Evolutionary conservation across 768 basidiomycete genomes (phyloP), one percentile per base, ranked within the genome.

Genomic region (Lentinus tigrinus): DNA sequence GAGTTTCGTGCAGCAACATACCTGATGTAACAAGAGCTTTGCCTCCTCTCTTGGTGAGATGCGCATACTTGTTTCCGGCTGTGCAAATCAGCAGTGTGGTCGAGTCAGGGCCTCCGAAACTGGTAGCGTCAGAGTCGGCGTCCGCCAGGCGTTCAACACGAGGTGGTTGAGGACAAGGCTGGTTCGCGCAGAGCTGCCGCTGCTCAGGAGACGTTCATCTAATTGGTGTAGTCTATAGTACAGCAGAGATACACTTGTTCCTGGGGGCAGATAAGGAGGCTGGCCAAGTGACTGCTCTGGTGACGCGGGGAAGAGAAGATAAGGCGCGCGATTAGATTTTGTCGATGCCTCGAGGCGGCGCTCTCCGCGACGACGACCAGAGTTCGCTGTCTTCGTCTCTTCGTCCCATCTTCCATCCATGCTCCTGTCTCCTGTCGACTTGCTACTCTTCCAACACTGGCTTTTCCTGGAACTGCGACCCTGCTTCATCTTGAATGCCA

Each of bases 11-110:
- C n/a, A n/a, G 40, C n/a, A 37, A n/a, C 79, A 37, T 19, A 72
- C 77, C 78, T 91, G 88, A 68, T 89, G 87, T 24, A 94, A 78
- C 27, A 90, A 74, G 47, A 93, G 77, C 66, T 89, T 91, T 56
- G 83, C 88, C 53, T 85, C 78, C 69, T 93, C 91, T 58, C 89
- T 79, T 16, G 91, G 91, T 54, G 85, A 75, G 58, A 92, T 75
- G 64, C 83, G 81, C 89, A 93, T 92, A 27, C 31, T 26, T 54
- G n/a, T n/a, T 17, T 44, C 46, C 28, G 49, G 10, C 39, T 26
- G 26, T 39, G 37, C 6, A 13, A 46, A 46, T 23, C 23, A 46
- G 14, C 49, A 39, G 26, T 40, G 34, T 24, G 27, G 47, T 21
- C 26, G 47, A 48, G 3, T 28, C 14, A 13, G 4, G 4, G 47